Base-by-base conservation (phyloP, 1,284 basidiomycete species). In the Leucocoprinus gongylophorus region DNA sequence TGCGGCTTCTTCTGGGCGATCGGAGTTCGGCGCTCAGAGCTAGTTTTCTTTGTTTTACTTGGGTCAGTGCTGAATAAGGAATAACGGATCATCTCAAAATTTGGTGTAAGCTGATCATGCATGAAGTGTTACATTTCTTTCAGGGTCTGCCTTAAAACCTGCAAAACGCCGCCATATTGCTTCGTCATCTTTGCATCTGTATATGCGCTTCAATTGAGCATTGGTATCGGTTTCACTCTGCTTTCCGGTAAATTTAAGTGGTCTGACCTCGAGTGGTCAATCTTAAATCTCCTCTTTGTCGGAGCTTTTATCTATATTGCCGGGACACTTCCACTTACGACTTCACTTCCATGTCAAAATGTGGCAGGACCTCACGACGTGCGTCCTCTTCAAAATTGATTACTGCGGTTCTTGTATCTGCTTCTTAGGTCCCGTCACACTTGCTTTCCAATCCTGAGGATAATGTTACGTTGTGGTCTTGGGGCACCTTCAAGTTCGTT, bases 401-500 rank as follows among this genome's bases (percentile, higher is more conserved):
- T 20, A 51, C 21, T 10, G 8, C 20, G 29, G 26, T 50, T 49
- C 42, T 47, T 33, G 20, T n/a, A 54, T 53, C 5, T 46, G 50
- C n/a, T 38, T 44, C 33, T 41, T 55, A 83, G 80, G 64, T 69
- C 10, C 79, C 82, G 3, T 79, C 79, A 6, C 69, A 64, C 49
- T 57, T 61, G 9, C 62, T 76, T 28, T 75, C 80, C 2, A 75
- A 77, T 62, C 83, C 83, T 3, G 89, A 93, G 65, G 89, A 92
- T 62, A 71, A 75, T 51, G 84, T 81, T 39, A 82, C 75, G n/a
- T 69, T 92, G 13, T 86, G 81, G 78, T 72, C 80, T n/a, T 91
- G 89, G 85, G 72, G 80, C 48, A 81, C 79, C 1, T 91, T 91
- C 64, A 76, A 78, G 2, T 93, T 90, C 70, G 76, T 92, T 42